Conservation (phyloP, 208 protist genomes). For the Crithidia sp. region DNA sequence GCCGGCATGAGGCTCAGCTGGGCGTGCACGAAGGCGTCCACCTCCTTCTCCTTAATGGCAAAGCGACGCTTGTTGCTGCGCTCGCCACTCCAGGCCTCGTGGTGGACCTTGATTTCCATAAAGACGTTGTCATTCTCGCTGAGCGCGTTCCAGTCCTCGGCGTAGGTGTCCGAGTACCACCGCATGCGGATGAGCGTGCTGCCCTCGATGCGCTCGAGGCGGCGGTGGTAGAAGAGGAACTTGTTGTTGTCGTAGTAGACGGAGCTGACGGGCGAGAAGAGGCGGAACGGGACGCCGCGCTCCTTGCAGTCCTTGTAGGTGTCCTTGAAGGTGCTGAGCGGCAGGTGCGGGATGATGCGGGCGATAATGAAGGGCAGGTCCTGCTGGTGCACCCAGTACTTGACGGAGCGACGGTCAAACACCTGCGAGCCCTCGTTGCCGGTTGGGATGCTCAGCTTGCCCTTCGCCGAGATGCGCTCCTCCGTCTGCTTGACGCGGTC, state of each 20-base stretch:
- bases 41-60: conserved; percentile 83
- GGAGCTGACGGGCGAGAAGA: conserved; percentile 83
- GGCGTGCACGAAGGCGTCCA: conserved; percentile 74
- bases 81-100: conserved; percentile 90
- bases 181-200: conserved; percentile 90
- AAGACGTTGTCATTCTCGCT: conserved; percentile 74
- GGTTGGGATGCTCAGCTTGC: conserved; percentile 51
- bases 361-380: conserved; percentile 90
- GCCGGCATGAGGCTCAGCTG: conserved; percentile 72
- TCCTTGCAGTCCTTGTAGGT: conserved; percentile 75
- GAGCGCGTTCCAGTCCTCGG: conserved; percentile 76
- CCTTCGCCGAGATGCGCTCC: conserved; percentile 66
- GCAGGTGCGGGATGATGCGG: conserved; percentile 87
- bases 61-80: conserved; percentile 89
- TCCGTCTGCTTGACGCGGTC: conserved; percentile 74
- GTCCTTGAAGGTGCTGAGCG: conserved; percentile 87
- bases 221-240: conserved; percentile 86
- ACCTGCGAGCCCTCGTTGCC: conserved; percentile 81
- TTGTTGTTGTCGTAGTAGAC: conserved; percentile 91
- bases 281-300: conserved; percentile 57
- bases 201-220: conserved; percentile 84
- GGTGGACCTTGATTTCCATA: conserved; percentile 92
- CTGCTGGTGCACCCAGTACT: conserved; percentile 91
- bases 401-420: conserved; percentile 87
- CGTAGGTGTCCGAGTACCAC: conserved; percentile 86